Evolutionary conservation across 306 rosid species (phyloP), one percentile per base, ranked within the genome.

Genomic region (Cercis canadensis): DNA sequence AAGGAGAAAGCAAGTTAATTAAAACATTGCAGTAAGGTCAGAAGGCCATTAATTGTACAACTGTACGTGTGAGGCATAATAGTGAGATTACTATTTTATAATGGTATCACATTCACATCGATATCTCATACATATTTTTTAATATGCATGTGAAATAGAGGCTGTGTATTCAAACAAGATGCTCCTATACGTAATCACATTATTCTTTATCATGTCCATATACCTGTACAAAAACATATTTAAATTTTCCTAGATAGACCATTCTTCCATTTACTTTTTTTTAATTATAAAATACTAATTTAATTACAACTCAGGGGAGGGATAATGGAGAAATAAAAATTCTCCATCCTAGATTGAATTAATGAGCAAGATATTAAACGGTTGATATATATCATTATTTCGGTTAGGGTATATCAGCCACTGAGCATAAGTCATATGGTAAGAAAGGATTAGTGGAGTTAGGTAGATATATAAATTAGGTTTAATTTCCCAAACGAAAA

Each of bases 71-170:
- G 56, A 49, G 45, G 47, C 62, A 58, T 47, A 9, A 33, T 57
- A 47, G 19, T 56, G 17, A 31, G 69, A 52, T 32, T 49, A 50
- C 11, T 18, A 8, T 37, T 58, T 29, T 58, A 56, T 45, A 55
- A 55, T 7, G 36, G 14, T 11, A 44, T 47, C 45, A 12, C 6
- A 32, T 33, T 41, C 58, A 33, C 13, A 47, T 40, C 14, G 14
- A 58, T 57, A 32, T 65, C 54, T 34, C 44, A 11, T 47, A 36
- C 24, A 46, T 13, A 70, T 45, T 49, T 70, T 52, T 34, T 55
- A 0, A 29, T 47, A 16, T 36, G 67, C 77, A 78, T 57, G 73
- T 57, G 82, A 62, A 36, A 74, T 43, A 43, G 53, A 50, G 52
- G 0, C 15, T 56, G 24, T 2, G 2, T 56, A 21, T 4, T 53